phyloP scores from a whole-genome alignment of 371 early-diverging fungal species.

The Apophysomyces variabilis region DNA sequence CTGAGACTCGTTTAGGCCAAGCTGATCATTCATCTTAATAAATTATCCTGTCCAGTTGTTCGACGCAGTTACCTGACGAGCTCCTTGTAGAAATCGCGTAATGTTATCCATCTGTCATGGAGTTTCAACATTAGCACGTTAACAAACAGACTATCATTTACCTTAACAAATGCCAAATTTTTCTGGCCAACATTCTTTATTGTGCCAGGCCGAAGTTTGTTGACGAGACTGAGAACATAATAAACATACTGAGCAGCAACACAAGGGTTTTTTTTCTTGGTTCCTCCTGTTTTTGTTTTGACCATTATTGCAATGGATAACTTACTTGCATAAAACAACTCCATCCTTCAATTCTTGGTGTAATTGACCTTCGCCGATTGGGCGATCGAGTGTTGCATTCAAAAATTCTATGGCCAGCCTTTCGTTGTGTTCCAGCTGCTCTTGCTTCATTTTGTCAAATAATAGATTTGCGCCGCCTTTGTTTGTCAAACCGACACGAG shows the following conservation, averaged over 20 bases:
- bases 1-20: conserved; percentile 83
- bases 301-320: background rate
- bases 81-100: conserved; percentile 66
- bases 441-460: conserved; percentile 36
- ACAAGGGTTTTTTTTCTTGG: background rate
- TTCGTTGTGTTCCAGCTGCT: conserved; percentile 40
- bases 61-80: conserved; percentile 46
- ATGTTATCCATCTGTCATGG: conserved; percentile 82
- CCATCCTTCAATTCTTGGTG: conserved; percentile 55
- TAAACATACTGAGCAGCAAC: background rate
- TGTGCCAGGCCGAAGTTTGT: conserved; percentile 50
- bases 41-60: background rate
- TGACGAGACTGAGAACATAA: conserved; percentile 38
- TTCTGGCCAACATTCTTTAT: conserved; percentile 51
- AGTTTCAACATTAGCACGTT: background rate
- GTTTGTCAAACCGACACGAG: conserved; percentile 40
- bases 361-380: conserved; percentile 43
- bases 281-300: conserved; percentile 7
- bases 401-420: conserved; percentile 39
- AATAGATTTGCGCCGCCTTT: conserved; percentile 35
- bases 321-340: conserved; percentile 55
- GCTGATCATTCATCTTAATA: conserved; percentile 28
- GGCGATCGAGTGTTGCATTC: conserved; percentile 24
- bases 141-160: conserved; percentile 8
- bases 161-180: conserved; percentile 49